phyloP scores from a whole-genome alignment of 2,329 filamentous ascomycete species.

The Aspergillus amoenus region DNA sequence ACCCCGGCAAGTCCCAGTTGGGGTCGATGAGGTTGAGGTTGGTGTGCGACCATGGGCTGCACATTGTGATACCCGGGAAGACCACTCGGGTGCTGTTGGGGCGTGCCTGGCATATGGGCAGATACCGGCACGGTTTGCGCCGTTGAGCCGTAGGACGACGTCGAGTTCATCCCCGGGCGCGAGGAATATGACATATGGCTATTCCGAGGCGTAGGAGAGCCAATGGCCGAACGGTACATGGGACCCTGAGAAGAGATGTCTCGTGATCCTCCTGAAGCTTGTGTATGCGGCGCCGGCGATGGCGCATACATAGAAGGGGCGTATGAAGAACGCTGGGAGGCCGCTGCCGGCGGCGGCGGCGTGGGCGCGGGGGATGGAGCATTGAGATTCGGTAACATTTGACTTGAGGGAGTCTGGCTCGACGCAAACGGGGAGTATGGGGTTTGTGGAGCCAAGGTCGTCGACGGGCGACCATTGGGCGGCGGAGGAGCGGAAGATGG shows the following conservation, averaged over 20 bases:
- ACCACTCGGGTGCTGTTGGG: conserved; percentile 14
- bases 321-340: conserved; percentile 32
- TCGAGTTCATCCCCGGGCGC: conserved; percentile 27
- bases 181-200: conserved; percentile 30
- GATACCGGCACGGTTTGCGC: conserved; percentile 24
- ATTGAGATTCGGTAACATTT: conserved; percentile 25
- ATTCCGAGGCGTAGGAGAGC: conserved; percentile 33
- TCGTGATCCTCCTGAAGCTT: conserved; percentile 27
- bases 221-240: conserved; percentile 25
- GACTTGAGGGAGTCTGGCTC: conserved; percentile 23
- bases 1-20: conserved; percentile 30
- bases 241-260: conserved; percentile 29
- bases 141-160: conserved; percentile 28
- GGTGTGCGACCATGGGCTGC: conserved; percentile 39
- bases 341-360: conserved; percentile 30
- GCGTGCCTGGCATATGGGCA: conserved; percentile 28
- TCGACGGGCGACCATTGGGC: conserved; percentile 21
- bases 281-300: conserved; percentile 25
- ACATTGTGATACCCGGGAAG: conserved; percentile 31
- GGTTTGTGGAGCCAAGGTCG: conserved; percentile 26
- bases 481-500: conserved; percentile 24
- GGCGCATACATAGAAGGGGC: conserved; percentile 30
- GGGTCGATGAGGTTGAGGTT: conserved; percentile 33
- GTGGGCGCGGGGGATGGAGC: conserved; percentile 37
- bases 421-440: conserved; percentile 31